Evolutionary conservation across 2,329 filamentous ascomycete genomes (phyloP).

Genomic region (Penicillium sp.): DNA sequence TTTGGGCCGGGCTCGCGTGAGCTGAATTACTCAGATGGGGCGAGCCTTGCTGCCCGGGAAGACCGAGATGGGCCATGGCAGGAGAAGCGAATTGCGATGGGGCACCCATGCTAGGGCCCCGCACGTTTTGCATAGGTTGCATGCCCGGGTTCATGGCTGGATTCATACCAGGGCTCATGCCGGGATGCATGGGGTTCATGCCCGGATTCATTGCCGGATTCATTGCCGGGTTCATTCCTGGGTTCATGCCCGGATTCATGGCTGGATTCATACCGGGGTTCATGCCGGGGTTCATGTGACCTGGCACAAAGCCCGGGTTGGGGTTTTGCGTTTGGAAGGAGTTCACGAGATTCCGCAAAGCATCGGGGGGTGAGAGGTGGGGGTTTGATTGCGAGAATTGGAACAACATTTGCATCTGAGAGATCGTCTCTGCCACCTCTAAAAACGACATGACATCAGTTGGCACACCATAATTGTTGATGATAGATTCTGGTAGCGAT

Average conservation of each 20-base stretch:
- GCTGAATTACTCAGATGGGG: slow-evolving; percentile 55
- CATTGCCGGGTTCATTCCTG: background rate
- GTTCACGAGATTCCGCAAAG: slow-evolving; percentile 56
- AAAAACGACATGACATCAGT: slow-evolving; percentile 61
- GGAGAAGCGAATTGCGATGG: slow-evolving; percentile 61
- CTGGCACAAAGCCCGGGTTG: slow-evolving; percentile 29
- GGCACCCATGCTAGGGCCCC: slow-evolving; percentile 49
- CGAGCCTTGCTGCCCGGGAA: slow-evolving; percentile 51
- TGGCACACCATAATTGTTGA: slow-evolving; percentile 57
- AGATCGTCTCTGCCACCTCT: slow-evolving; percentile 68
- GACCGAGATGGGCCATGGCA: slow-evolving; percentile 55
- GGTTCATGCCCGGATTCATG: background rate
- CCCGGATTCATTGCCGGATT: background rate
- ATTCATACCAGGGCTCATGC: slow-evolving; percentile 3
- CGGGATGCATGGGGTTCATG: slow-evolving; percentile 24
- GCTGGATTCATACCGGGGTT: too few relatives aligned
- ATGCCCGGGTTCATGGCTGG: slow-evolving; percentile 32
- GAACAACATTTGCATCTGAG: slow-evolving; percentile 64
- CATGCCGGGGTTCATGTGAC: slow-evolving; percentile 16
- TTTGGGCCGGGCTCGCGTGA: slow-evolving; percentile 50
- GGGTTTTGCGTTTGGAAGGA: slow-evolving; percentile 44
- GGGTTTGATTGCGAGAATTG: slow-evolving; percentile 57
- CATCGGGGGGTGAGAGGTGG: slow-evolving; percentile 55
- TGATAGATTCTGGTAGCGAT: slow-evolving; percentile 46
- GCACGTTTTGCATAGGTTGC: slow-evolving; percentile 40